These are phyloP conservation scores for Martensiomyces pterosporus DNA, from an alignment of 192 early-diverging fungal genomes.

Conservation along the genomic window DNA sequence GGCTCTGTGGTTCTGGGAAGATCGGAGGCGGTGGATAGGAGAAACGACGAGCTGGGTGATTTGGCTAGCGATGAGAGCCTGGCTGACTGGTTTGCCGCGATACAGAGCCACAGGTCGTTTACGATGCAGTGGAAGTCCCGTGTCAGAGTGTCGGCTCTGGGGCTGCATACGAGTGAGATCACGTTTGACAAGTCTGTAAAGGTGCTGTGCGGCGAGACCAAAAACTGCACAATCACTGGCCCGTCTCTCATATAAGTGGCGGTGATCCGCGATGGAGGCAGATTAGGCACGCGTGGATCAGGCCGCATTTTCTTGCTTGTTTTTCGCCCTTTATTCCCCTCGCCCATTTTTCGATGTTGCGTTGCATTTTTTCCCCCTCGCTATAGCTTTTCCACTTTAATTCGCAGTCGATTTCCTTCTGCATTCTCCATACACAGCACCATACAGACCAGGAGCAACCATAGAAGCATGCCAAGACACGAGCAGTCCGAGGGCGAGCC, in stretches of 20 bases:
- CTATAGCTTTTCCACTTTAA: too few relatives aligned
- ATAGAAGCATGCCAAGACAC: too few relatives aligned
- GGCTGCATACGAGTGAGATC: constrained; percentile 32
- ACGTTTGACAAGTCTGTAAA: constrained; percentile 40
- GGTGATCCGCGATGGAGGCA: background rate
- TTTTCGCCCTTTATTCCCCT: too few relatives aligned
- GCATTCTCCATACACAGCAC: too few relatives aligned
- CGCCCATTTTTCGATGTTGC: too few relatives aligned
- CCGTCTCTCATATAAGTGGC: background rate
- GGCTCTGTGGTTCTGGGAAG: constrained; percentile 10
- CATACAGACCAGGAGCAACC: too few relatives aligned
- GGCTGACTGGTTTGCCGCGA: constrained; percentile 34
- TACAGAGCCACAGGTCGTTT: constrained; percentile 25
- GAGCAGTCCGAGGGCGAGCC: too few relatives aligned
- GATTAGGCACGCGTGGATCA: background rate
- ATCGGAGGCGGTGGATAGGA: constrained; percentile 6
- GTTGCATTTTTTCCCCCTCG: too few relatives aligned
- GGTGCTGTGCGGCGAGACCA: constrained; percentile 19
- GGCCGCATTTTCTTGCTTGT: background rate
- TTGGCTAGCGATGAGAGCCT: constrained; percentile 2
- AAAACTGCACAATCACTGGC: constrained; percentile 22
- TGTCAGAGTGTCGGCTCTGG: constrained; percentile 32
- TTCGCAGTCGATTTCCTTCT: too few relatives aligned
- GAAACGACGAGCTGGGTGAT: background rate
- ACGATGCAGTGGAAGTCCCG: constrained; percentile 43